phyloP scores from a whole-genome alignment of 148 eudicot genomes.

The Mesembryanthemum crystallinum region DNA sequence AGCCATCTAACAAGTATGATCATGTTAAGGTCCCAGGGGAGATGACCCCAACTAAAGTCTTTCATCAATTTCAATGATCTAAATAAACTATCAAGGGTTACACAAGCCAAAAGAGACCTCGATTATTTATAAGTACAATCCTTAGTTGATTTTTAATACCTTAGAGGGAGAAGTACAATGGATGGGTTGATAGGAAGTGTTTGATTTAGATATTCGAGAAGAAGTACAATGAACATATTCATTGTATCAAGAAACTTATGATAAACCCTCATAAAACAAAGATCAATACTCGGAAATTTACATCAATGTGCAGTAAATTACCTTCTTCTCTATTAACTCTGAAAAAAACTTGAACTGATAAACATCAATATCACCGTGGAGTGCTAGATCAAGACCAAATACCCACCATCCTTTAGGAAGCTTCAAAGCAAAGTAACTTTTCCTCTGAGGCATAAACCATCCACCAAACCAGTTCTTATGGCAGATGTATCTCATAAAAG shows the following conservation, averaged over 20 bases:
- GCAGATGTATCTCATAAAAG: slow-evolving; percentile 94
- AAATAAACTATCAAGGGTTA: not conserved
- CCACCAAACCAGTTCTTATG: slow-evolving; percentile 99
- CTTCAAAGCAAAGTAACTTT: slow-evolving; percentile 93
- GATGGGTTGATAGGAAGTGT: too few species aligned
- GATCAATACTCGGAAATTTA: not conserved
- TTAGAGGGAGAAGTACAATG: too few species aligned
- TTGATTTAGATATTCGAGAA: not conserved
- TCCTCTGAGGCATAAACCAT: slow-evolving; percentile 99
- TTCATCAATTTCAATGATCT: not conserved
- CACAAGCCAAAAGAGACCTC: not conserved
- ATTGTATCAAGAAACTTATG: not conserved
- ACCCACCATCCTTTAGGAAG: slow-evolving; percentile 98
- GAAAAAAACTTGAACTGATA: slow-evolving; percentile 97
- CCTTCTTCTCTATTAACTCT: slow-evolving; percentile 76
- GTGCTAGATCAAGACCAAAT: slow-evolving; percentile 95
- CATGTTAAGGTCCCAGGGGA: not conserved
- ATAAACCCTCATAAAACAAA: not conserved
- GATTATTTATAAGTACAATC: not conserved
- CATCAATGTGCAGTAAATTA: slow-evolving; percentile 18
- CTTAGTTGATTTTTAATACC: not conserved
- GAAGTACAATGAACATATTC: not conserved
- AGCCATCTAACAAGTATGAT: not conserved
- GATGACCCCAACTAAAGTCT: not conserved
- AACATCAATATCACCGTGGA: slow-evolving; percentile 91